phyloP scores from a whole-genome alignment of 2,329 filamentous ascomycete species.

The Fusarium pseudonygamai region DNA sequence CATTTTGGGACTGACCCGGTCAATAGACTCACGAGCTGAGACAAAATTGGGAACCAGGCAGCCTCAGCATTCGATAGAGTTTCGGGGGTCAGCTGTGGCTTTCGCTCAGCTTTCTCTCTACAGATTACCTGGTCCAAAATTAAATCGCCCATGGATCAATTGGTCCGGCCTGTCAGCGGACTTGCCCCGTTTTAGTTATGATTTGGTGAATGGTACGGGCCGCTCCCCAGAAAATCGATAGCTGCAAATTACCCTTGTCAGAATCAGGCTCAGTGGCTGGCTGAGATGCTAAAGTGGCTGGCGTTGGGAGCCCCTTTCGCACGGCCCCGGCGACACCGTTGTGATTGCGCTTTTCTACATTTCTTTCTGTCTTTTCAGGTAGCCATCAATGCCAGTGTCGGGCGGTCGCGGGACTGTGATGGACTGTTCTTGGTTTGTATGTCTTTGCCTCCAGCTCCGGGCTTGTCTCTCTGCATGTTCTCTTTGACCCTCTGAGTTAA shows the following conservation, averaged over 20 bases:
- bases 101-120: background rate
- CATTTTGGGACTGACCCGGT: background rate
- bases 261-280: background rate
- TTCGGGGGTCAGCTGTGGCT: background rate
- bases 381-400: too few species aligned
- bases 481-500: too few species aligned
- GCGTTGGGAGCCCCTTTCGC: background rate
- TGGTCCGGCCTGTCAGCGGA: background rate
- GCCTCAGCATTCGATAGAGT: background rate
- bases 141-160: background rate
- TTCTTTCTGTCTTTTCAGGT: too few species aligned
- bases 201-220: background rate
- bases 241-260: background rate
- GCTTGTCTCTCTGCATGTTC: too few species aligned
- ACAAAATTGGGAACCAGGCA: background rate
- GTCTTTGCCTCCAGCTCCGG: too few species aligned
- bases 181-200: background rate
- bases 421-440: too few species aligned
- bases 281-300: conserved; percentile 17
- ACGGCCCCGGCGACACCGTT: too few species aligned
- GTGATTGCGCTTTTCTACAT: too few species aligned
- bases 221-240: background rate
- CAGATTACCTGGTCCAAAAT: background rate
- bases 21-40: background rate
- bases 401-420: too few species aligned